Percentiles rank a stretch among this genome's conserved stretches.
phyloP scores from a whole-genome alignment of 495 filamentous ascomycete genomes.

The Talaromyces wortmannii region DNA sequence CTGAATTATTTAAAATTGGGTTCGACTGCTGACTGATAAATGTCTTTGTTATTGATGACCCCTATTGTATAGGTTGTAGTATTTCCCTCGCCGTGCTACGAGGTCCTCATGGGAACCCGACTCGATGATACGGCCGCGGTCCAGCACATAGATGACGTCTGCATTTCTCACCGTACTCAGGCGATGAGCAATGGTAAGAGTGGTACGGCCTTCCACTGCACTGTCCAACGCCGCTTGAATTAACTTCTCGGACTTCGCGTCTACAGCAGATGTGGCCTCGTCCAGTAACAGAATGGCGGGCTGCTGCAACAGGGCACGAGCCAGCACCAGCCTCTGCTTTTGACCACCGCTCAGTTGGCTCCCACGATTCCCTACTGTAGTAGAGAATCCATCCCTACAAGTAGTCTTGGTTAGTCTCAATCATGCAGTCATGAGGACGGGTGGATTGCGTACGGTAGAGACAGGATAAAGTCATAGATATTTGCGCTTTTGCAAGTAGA shows the following conservation, averaged over 20 bases:
- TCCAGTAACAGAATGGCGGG: constrained; percentile 70
- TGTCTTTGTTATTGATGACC: neutral
- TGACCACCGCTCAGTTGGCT: constrained; percentile 82
- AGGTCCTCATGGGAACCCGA: constrained; percentile 56
- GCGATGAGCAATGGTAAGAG: constrained; percentile 32
- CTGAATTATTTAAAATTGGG: too few relatives aligned
- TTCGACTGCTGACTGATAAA: neutral
- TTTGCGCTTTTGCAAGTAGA: constrained; percentile 67
- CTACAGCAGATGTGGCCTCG: constrained; percentile 54
- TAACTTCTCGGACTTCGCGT: constrained; percentile 36
- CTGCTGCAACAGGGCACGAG: constrained; percentile 69
- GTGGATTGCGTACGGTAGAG: constrained; percentile 35
- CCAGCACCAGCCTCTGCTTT: constrained; percentile 77
- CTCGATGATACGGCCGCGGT: constrained; percentile 25
- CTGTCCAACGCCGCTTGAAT: constrained; percentile 26
- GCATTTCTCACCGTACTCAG: constrained; percentile 25
- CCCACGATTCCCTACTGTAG: constrained; percentile 78
- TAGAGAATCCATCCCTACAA: constrained; percentile 50
- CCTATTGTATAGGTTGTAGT: neutral
- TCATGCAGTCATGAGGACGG: neutral
- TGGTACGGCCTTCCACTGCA: constrained; percentile 21
- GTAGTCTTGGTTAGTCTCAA: neutral
- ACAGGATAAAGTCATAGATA: constrained; percentile 70
- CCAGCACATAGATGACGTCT: constrained; percentile 30
- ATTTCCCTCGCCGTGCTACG: neutral